Evolutionary conservation across 495 filamentous ascomycete genomes (phyloP), one percentile per base, ranked within the genome.

Genomic region (Xylaria sp.): DNA sequence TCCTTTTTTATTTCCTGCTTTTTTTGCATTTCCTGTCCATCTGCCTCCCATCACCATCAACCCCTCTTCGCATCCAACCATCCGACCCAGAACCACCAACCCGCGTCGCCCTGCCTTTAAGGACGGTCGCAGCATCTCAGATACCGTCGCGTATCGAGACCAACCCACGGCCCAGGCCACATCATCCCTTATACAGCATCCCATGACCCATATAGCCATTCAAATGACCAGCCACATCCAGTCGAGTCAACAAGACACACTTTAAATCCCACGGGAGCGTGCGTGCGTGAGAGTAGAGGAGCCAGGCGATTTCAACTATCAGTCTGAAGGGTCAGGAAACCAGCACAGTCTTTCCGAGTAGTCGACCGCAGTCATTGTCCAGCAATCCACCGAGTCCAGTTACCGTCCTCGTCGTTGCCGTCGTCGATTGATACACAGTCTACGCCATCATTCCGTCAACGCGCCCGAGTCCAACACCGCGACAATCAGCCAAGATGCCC

Each of bases 241-340:
- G 37, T 75, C 79, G 58, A 80, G 84, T 82, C 84, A 82, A 78
- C 74, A 81, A 84, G 85, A 82, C 86, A 86, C 87, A 83, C 87
- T 88, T 87, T 88, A 86, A 88, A 84, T 82, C 85, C 82, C 82
- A 85, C 84, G 84, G 84, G 84, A 84, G 81, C 78, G 81, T 79
- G 80, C 79, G 82, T 79, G 80, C 78, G 82, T 77, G 84, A 78
- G 83, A 84, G 83, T 71, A 67, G 83, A 84, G 81, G 83, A 83
- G 78, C 75, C 79, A 81, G 82, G 76, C 82, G 82, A 84, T 84
- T 71, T 85, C 83, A 84, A 85, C 83, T 80, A 84, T 84, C 83
- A 76, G 81, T 79, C 83, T 78, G 80, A 81, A 80, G 80, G 79
- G 74, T 78, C 74, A 73, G 67, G 40, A 48, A 77, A 62, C 59